Percentiles rank a stretch among this genome's conserved stretches.
These are phyloP conservation scores for Aspergillus asperescens DNA, from an alignment of 495 filamentous ascomycete species.

Conservation along the genomic window DNA sequence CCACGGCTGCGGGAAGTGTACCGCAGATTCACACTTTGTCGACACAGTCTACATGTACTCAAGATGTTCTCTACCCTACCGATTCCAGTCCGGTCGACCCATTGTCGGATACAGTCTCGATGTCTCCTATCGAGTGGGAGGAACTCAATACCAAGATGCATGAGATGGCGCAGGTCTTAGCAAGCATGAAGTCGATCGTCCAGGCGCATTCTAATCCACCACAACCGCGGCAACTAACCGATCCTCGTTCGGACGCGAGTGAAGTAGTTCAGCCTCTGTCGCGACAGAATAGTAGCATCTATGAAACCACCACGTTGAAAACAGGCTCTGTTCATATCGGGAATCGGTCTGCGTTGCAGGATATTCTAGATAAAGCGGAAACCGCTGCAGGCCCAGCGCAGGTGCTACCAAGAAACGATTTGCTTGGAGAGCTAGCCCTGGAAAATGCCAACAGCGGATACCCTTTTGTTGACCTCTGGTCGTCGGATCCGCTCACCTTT, in stretches of 20 bases:
- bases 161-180: constrained; percentile 42
- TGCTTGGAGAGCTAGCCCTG: constrained; percentile 73
- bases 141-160: constrained; percentile 42
- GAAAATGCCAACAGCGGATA: constrained; percentile 76
- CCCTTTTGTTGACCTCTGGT: constrained; percentile 65
- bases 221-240: constrained; percentile 16
- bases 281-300: constrained; percentile 42
- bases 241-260: constrained; percentile 9
- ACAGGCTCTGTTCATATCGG: constrained; percentile 54
- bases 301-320: constrained; percentile 41
- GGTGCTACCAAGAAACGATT: constrained; percentile 68
- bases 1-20: constrained; percentile 1
- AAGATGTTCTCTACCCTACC: constrained; percentile 13
- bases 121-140: constrained; percentile 43
- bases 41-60: constrained; percentile 5
- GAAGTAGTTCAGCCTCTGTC: constrained; percentile 18
- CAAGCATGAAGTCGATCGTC: constrained; percentile 36
- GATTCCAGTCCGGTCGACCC: constrained; percentile 12
- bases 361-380: constrained; percentile 42
- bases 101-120: constrained; percentile 29
- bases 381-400: constrained; percentile 34
- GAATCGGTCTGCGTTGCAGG: constrained; percentile 49
- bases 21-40: constrained; percentile 4
- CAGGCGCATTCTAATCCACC: constrained; percentile 22
- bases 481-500: constrained; percentile 59